Percentiles rank a stretch among this genome's conserved stretches.
These are phyloP conservation scores for Aureobasidium sp. DNA, from an alignment of 2,329 filamentous ascomycete species.

Conservation along the genomic window DNA sequence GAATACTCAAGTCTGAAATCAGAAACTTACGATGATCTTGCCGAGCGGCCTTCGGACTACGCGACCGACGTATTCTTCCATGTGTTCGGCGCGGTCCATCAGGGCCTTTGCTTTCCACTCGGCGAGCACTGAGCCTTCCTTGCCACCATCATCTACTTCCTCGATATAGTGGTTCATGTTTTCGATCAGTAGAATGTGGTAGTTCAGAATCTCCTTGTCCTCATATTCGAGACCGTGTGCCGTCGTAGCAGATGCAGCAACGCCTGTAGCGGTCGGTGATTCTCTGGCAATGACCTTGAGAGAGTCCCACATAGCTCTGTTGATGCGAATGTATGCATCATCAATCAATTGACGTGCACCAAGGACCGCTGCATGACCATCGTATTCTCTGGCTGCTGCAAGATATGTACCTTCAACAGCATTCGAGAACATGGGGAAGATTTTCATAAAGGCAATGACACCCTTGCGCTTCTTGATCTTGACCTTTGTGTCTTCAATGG, in stretches of 20 bases:
- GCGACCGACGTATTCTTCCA: slow-evolving; percentile 77
- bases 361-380: slow-evolving; percentile 44
- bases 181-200: slow-evolving; percentile 93
- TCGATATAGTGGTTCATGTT: slow-evolving; percentile 98
- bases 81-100: slow-evolving; percentile 76
- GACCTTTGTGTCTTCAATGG: slow-evolving; percentile 96
- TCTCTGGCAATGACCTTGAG: slow-evolving; percentile 88
- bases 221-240: slow-evolving; percentile 56
- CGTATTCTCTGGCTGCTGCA: slow-evolving; percentile 32
- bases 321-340: slow-evolving; percentile 77
- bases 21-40: slow-evolving; percentile 60
- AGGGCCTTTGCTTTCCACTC: slow-evolving; percentile 75
- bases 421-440: slow-evolving; percentile 80
- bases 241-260: slow-evolving; percentile 40
- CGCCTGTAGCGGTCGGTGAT: slow-evolving; percentile 48
- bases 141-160: slow-evolving; percentile 63
- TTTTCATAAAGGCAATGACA: slow-evolving; percentile 88
- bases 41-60: slow-evolving; percentile 85
- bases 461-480: slow-evolving; percentile 98
- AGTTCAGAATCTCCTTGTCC: slow-evolving; percentile 94
- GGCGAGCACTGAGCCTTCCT: slow-evolving; percentile 66
- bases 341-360: slow-evolving; percentile 74
- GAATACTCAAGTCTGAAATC: neutral
- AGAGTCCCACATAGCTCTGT: slow-evolving; percentile 95
- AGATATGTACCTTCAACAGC: slow-evolving; percentile 78